These are phyloP conservation scores for Hymenoscyphus scutula DNA, from an alignment of 2,329 filamentous ascomycete species.

Conservation along the genomic window DNA sequence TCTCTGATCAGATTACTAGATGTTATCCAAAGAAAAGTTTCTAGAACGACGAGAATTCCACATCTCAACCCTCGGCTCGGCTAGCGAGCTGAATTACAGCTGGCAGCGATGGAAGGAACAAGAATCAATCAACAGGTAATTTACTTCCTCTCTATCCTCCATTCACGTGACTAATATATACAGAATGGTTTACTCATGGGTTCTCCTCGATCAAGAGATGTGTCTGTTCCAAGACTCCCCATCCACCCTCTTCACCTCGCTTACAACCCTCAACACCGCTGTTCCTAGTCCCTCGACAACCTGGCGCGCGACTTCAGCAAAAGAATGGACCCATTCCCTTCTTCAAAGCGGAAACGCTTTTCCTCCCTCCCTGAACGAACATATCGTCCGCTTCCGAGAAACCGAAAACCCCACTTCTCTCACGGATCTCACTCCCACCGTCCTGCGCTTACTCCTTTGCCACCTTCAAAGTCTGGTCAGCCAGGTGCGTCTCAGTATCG, in stretches of 20 bases:
- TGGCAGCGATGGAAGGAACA: conserved; percentile 1
- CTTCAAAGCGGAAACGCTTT: not conserved
- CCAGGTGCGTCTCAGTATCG: not conserved
- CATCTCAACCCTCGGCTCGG: not conserved
- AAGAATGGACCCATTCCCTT: not conserved
- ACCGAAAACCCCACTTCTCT: conserved; percentile 1
- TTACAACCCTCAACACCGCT: not conserved
- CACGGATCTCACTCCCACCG: not conserved
- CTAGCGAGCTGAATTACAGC: not conserved
- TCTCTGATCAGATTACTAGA: not conserved
- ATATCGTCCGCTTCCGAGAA: conserved; percentile 1
- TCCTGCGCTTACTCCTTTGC: conserved; percentile 2
- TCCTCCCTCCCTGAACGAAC: not conserved
- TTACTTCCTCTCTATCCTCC: not conserved
- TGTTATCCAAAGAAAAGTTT: not conserved
- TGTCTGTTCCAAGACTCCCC: conserved; percentile 1
- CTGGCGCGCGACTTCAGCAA: not conserved
- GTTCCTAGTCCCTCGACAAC: not conserved
- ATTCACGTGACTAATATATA: not conserved
- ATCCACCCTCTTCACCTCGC: not conserved
- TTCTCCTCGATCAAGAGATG: not conserved
- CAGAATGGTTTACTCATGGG: conserved; percentile 2
- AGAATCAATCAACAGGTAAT: not conserved
- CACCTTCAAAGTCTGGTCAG: not conserved
- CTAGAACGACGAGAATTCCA: not conserved